A percentile compares a stretch with the other conserved stretches of the same genome.
Evolutionary conservation across 331 rosid species (phyloP).

Genomic region (Pyracantha coccinea): DNA sequence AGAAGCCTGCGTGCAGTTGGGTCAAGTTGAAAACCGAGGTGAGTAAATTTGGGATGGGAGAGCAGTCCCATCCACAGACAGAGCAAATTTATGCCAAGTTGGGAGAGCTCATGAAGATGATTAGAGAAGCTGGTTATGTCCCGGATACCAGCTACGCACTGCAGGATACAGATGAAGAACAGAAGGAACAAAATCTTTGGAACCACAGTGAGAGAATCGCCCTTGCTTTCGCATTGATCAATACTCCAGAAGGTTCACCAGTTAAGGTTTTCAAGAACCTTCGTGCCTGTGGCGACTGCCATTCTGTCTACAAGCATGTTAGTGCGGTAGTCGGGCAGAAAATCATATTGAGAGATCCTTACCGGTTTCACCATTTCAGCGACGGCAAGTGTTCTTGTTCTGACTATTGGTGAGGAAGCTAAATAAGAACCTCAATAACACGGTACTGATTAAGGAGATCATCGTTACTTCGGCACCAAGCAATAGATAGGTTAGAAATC

Average conservation of each 20-base stretch:
- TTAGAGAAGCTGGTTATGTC: slow-evolving; percentile 69
- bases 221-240: slow-evolving; percentile 76
- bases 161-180: slow-evolving; percentile 89
- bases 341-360: slow-evolving; percentile 73
- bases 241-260: slow-evolving; percentile 52
- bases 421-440: neutral
- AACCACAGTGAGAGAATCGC: slow-evolving; percentile 93
- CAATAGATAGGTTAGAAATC: neutral
- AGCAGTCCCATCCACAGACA: slow-evolving; percentile 47
- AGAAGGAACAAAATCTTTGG: slow-evolving; percentile 91
- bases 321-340: slow-evolving; percentile 51
- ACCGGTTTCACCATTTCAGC: slow-evolving; percentile 79
- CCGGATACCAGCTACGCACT: slow-evolving; percentile 74
- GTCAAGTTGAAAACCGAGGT: slow-evolving; percentile 62
- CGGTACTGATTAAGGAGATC: neutral
- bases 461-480: neutral
- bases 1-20: slow-evolving; percentile 92
- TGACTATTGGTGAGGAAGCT: slow-evolving; percentile 67
- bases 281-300: slow-evolving; percentile 93
- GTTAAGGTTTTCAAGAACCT: slow-evolving; percentile 80
- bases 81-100: slow-evolving; percentile 48
- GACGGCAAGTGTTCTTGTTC: slow-evolving; percentile 79
- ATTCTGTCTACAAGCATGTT: slow-evolving; percentile 71
- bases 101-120: slow-evolving; percentile 58
- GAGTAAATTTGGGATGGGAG: slow-evolving; percentile 75